Base-by-base conservation (phyloP, 805 yeast species). In the Yarrowia porcina region DNA sequence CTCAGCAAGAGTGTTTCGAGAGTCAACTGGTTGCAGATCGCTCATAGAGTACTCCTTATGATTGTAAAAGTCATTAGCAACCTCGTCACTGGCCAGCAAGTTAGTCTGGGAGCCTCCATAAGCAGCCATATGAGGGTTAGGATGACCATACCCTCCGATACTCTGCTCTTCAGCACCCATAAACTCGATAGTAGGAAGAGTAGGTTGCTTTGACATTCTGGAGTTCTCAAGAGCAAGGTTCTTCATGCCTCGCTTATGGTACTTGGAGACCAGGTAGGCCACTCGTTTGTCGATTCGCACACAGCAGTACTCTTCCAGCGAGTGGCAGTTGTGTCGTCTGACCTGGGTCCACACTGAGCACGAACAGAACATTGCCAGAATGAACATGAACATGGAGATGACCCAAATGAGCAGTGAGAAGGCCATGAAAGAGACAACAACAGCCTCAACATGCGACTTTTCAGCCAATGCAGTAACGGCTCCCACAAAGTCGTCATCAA, bases 381-480 rank as follows among this genome's bases (percentile, higher is more conserved):
- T 67, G 64, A 88, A 81, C 70, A 79, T 78, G 60, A 82, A 69
- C 65, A 87, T 80, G 77, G 88, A 88, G 61, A 88, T 73, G 12
- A 84, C 75, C 92, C 94, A 90, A 67, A 90, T 81, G 15, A 82
- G 71, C 68, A 90, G 83, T 1, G 96, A 88, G 64, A 88, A 79
- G 39, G 87, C 77, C 93, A 90, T 89, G 67, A 88, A 80, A 27
- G 90, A 82, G 25, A 90, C 72, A 23, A 90, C 81, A n/a, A 90
- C 75, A 1, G 96, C 89, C 69, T 88, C 87, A 45, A 80, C 76
- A 65, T 82, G 74, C 70, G 88, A 85, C 13, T 83, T 77, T 15
- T 76, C 72, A n/a, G 93, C 90, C 15, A 89, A 82, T 2, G 73
- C 66, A 66, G 77, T 76, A 50, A 90, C 80, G 27, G 77, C 69